Conservation (phyloP, 768 basidiomycete genomes). For the Leccinum fibrillosum region DNA sequence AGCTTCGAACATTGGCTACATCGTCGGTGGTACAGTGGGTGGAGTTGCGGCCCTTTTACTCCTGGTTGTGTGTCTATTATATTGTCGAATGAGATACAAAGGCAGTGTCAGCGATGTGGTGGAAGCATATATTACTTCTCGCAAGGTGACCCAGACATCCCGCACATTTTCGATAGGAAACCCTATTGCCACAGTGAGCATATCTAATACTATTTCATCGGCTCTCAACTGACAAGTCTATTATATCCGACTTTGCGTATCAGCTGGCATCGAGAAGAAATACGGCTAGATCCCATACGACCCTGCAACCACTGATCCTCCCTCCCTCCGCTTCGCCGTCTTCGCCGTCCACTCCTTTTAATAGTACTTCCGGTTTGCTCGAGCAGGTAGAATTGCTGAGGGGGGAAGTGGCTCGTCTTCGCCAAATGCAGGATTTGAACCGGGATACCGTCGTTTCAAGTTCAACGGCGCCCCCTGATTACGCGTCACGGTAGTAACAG, state of each 20-base stretch:
- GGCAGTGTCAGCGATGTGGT: background rate
- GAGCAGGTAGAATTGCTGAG: constrained; percentile 6
- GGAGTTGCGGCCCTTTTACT: background rate
- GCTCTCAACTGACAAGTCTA: background rate
- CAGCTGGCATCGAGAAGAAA: background rate
- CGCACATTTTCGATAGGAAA: background rate
- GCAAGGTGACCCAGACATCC: background rate
- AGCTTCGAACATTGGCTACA: too few relatives aligned
- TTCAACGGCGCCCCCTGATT: background rate
- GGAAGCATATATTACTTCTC: constrained; percentile 3
- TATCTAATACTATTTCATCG: background rate
- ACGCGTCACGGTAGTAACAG: background rate
- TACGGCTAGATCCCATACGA: background rate
- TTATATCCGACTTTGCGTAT: background rate
- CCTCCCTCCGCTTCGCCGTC: background rate
- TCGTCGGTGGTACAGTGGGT: background rate
- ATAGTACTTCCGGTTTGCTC: background rate
- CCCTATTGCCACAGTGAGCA: background rate
- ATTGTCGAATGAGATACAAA: background rate
- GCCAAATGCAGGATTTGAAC: background rate
- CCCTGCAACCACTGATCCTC: background rate
- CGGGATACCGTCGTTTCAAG: background rate
- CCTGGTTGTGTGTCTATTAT: constrained; percentile 1
- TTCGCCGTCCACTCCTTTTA: background rate
- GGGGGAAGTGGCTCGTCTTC: constrained; percentile 12